A percentile compares a stretch with the other conserved stretches of the same genome.
phyloP scores from a whole-genome alignment of 768 basidiomycete species.

The Rhodotorula diobovata region DNA sequence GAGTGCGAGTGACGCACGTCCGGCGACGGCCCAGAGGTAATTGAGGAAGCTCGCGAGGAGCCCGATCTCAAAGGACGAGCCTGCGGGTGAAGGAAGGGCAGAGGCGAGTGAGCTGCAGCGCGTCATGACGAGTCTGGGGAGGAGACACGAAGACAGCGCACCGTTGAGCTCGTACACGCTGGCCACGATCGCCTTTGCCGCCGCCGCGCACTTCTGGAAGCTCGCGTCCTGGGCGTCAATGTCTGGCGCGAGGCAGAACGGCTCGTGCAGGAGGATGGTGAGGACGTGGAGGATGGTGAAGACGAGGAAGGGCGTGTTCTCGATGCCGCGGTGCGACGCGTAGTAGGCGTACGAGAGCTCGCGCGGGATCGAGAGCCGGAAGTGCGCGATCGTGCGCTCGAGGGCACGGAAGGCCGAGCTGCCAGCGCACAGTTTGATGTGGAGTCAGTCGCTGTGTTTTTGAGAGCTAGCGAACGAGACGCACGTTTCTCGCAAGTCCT shows the following conservation, averaged over 20 bases:
- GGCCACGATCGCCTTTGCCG: slow-evolving; percentile 9
- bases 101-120: too few relatives aligned
- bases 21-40: slow-evolving; percentile 18
- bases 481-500: slow-evolving; percentile 15
- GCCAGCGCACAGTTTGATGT: too few relatives aligned
- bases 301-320: slow-evolving; percentile 12
- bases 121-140: not conserved
- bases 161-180: slow-evolving; percentile 12
- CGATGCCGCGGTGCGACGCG: not conserved
- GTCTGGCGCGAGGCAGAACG: slow-evolving; percentile 4
- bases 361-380: slow-evolving; percentile 39
- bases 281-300: slow-evolving; percentile 23
- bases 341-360: slow-evolving; percentile 22
- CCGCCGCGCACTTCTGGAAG: slow-evolving; percentile 2
- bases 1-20: slow-evolving; percentile 1
- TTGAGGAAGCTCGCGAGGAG: slow-evolving; percentile 26
- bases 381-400: slow-evolving; percentile 32
- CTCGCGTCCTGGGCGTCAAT: not conserved
- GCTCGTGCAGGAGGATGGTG: slow-evolving; percentile 39
- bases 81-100: not conserved
- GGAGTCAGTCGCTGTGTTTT: not conserved
- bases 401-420: slow-evolving; percentile 40
- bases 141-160: not conserved
- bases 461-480: not conserved
- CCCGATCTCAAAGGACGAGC: slow-evolving; percentile 28